Evolutionary conservation across 1,284 basidiomycete species (phyloP).

Genomic region (Stereum hirsutum): DNA sequence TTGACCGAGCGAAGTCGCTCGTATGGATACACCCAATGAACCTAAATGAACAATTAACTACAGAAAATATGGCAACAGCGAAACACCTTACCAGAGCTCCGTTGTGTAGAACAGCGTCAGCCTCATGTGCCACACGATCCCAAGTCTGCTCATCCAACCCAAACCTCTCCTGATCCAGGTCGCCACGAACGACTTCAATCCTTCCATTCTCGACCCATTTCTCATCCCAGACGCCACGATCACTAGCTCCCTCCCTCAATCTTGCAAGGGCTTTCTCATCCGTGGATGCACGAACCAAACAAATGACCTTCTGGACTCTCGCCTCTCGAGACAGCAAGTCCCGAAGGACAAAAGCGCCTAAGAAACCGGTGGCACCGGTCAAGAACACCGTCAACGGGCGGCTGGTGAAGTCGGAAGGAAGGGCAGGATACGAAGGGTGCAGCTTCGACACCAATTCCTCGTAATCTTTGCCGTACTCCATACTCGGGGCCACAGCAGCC

Average conservation of each 20-base stretch:
- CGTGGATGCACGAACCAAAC: conserved; percentile 76
- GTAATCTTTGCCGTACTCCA: conserved; percentile 80
- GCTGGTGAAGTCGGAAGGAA: conserved; percentile 41
- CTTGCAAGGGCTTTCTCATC: conserved; percentile 60
- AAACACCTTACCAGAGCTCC: conserved; percentile 75
- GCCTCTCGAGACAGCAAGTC: conserved; percentile 64
- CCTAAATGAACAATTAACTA: conserved; percentile 32
- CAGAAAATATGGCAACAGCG: not conserved
- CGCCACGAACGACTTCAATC: conserved; percentile 84
- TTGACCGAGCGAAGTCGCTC: conserved; percentile 88
- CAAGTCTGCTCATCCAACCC: conserved; percentile 68
- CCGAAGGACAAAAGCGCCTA: conserved; percentile 88
- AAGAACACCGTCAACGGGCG: conserved; percentile 78
- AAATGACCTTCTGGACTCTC: conserved; percentile 82
- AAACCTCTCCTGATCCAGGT: conserved; percentile 72
- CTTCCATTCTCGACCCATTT: conserved; percentile 68
- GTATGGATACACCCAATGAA: conserved; percentile 99
- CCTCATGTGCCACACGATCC: conserved; percentile 63
- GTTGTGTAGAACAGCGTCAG: conserved; percentile 89
- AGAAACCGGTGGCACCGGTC: conserved; percentile 95
- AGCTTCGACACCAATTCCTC: conserved; percentile 55
- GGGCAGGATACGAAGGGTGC: conserved; percentile 46
- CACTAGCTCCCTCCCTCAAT: conserved; percentile 69
- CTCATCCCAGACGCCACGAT: conserved; percentile 91
- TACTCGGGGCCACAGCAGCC: conserved; percentile 13